Base-by-base conservation (phyloP, 176 grass and related monocot genomes). In the Carex parvula region DNA sequence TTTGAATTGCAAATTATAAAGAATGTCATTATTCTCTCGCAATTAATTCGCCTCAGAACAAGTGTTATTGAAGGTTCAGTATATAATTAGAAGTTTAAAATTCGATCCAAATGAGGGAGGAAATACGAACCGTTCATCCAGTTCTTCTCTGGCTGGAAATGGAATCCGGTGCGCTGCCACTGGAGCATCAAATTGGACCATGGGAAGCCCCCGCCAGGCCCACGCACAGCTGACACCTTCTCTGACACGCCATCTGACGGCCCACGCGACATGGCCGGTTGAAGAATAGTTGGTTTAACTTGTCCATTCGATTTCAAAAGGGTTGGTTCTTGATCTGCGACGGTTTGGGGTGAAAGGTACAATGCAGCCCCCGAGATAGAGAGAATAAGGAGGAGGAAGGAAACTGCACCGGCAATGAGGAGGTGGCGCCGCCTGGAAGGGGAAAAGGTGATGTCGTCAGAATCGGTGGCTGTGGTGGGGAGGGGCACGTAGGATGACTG, bases 111-210 rank as follows among this genome's bases (percentile, higher is more conserved):
- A 72, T n/a, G 69, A 72, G 20, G n/a, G 32, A 14, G 42, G 2
- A 54, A 79, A 46, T 44, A 72, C 48, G 4, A 80, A 46, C 92
- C 96, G 82, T 98, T 98, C 93, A 98, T 98, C 96, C 96, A 98
- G 75, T 98, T 98, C 88, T 89, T 93, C 55, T 92, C 64, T 0
- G 96, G 96, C 81, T 94, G 96, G 91, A 99, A 99, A 74, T 99
- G 96, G 88, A 99, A 99, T 0, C 88, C 89, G 5, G 93, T 95
- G 63, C 91, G 93, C 52, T 99, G 96, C 93, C 93, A 99, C 6
- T 92, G 88, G 71, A 99, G 93, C 89, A 99, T 99, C 0, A 80
- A 85, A 6, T 95, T 93, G 76, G 93, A 93, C 96, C 96, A 99
- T 1, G 91, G 90, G 80, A 87, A 95, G 3, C 85, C 85, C 20